phyloP scores from a whole-genome alignment of 345 rosid genomes.

The Laguncularia racemosa region DNA sequence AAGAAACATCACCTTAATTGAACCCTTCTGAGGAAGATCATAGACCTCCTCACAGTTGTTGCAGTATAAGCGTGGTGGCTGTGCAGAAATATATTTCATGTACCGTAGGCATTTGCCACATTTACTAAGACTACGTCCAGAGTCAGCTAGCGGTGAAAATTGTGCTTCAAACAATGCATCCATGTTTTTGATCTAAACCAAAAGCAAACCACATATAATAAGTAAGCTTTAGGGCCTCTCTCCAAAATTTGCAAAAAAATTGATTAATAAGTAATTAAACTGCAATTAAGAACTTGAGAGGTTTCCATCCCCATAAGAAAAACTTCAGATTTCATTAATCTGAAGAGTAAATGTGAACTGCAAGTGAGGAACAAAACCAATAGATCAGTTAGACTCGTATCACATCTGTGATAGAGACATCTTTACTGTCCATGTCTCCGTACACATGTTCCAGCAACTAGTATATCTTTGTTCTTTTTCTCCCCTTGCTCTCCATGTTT shows the following conservation, averaged over 20 bases:
- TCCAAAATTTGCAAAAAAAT: neutral
- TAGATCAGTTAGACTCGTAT: no score
- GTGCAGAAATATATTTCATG: constrained; percentile 83
- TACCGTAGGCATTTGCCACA: constrained; percentile 96
- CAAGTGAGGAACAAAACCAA: no score
- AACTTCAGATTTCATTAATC: no score
- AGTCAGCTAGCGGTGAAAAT: constrained; percentile 77
- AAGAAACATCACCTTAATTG: constrained; percentile 57
- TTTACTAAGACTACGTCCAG: constrained; percentile 83
- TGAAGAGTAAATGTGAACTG: no score
- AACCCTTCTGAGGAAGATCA: constrained; percentile 87
- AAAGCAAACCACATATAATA: constrained; percentile 3
- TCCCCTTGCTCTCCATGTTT: no score
- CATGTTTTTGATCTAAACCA: constrained; percentile 77
- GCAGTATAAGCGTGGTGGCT: constrained; percentile 80
- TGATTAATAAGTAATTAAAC: neutral
- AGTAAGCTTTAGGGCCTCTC: neutral
- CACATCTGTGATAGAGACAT: no score
- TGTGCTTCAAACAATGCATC: constrained; percentile 93
- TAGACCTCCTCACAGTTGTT: constrained; percentile 94
- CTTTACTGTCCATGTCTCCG: no score
- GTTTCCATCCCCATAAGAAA: no score
- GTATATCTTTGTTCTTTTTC: no score
- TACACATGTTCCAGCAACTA: no score
- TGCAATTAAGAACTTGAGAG: no score